Percentiles rank a stretch among this genome's conserved stretches.
Conservation (phyloP, 2,329 filamentous ascomycete species). For the Colletotrichum destructivum region DNA sequence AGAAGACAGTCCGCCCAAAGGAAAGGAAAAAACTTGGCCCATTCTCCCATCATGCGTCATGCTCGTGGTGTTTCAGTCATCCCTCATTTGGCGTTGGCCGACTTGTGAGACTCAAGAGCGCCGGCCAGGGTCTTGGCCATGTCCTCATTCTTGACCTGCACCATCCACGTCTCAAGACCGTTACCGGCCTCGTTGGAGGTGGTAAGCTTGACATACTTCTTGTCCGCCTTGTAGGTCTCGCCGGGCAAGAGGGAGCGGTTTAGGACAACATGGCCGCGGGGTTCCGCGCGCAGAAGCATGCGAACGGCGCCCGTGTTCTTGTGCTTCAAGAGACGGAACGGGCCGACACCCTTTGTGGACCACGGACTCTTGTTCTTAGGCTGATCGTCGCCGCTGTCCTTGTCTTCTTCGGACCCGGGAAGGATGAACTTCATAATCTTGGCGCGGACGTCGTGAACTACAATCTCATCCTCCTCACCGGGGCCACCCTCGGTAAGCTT, state of each 20-base stretch:
- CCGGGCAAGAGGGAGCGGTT: slow-evolving; percentile 77
- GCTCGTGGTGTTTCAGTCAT: slow-evolving; percentile 10
- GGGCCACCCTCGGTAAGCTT: slow-evolving; percentile 77
- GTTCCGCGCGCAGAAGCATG: slow-evolving; percentile 81
- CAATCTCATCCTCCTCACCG: slow-evolving; percentile 80
- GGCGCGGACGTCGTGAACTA: slow-evolving; percentile 78
- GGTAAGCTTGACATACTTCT: slow-evolving; percentile 73
- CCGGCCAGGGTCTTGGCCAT: slow-evolving; percentile 56
- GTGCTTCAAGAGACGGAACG: slow-evolving; percentile 80
- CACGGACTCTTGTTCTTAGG: slow-evolving; percentile 71
- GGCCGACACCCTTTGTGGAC: slow-evolving; percentile 79
- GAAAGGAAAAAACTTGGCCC: slow-evolving; percentile 23
- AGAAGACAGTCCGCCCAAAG: slow-evolving; percentile 17
- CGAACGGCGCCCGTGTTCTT: slow-evolving; percentile 77
- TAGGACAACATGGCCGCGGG: slow-evolving; percentile 80
- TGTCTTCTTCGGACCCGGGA: slow-evolving; percentile 60
- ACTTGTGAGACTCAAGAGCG: slow-evolving; percentile 58
- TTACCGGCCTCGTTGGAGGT: slow-evolving; percentile 71
- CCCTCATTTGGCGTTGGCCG: slow-evolving; percentile 67
- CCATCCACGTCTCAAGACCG: slow-evolving; percentile 77
- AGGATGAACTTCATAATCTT: slow-evolving; percentile 76
- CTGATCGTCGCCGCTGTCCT: slow-evolving; percentile 59
- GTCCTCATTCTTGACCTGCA: slow-evolving; percentile 78
- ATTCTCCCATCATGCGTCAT: slow-evolving; percentile 28
- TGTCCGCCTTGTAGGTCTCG: slow-evolving; percentile 73